Percentiles rank a stretch among this genome's conserved stretches.
Conservation (phyloP, 2,329 filamentous ascomycete genomes). For the Verticillium dahliae region DNA sequence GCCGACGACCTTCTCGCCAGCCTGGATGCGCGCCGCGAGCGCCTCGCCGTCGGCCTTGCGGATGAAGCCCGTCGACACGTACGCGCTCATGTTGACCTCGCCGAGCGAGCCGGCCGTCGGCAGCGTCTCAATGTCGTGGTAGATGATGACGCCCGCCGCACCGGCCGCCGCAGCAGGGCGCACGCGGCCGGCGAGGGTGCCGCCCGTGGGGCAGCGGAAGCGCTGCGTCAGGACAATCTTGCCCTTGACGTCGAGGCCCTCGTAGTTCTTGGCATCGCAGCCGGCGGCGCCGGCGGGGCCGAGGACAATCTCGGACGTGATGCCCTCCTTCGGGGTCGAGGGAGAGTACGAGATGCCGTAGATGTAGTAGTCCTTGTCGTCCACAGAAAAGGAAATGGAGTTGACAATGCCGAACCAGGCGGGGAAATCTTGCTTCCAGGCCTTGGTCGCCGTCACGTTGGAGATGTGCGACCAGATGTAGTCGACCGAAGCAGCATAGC, state of each 20-base stretch:
- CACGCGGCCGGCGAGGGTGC: slow-evolving; percentile 23
- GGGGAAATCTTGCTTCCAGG: slow-evolving; percentile 42
- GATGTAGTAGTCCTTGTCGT: slow-evolving; percentile 17
- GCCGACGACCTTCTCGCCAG: slow-evolving; percentile 27
- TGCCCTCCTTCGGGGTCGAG: slow-evolving; percentile 35
- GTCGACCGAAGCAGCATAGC: slow-evolving; percentile 41
- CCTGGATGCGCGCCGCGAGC: slow-evolving; percentile 28
- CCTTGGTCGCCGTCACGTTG: slow-evolving; percentile 26
- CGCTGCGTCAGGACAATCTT: slow-evolving; percentile 27
- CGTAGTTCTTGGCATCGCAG: slow-evolving; percentile 19
- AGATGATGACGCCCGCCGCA: slow-evolving; percentile 22
- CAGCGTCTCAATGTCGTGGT: slow-evolving; percentile 22
- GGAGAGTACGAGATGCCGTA: slow-evolving; percentile 36
- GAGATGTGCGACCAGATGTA: slow-evolving; percentile 39
- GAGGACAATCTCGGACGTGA: slow-evolving; percentile 24
- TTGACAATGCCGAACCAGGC: slow-evolving; percentile 18
- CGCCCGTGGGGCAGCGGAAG: slow-evolving; percentile 20
- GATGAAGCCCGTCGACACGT: slow-evolving; percentile 21
- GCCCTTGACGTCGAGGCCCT: slow-evolving; percentile 16
- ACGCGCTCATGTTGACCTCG: slow-evolving; percentile 18
- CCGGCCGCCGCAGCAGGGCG: slow-evolving; percentile 21
- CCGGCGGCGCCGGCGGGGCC: slow-evolving; percentile 18
- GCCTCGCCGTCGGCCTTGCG: slow-evolving; percentile 30
- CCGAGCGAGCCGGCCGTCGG: slow-evolving; percentile 23
- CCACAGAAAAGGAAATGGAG: slow-evolving; percentile 13